Base-by-base conservation (phyloP, 768 basidiomycete genomes). In the Aureoboletus auriporus region DNA sequence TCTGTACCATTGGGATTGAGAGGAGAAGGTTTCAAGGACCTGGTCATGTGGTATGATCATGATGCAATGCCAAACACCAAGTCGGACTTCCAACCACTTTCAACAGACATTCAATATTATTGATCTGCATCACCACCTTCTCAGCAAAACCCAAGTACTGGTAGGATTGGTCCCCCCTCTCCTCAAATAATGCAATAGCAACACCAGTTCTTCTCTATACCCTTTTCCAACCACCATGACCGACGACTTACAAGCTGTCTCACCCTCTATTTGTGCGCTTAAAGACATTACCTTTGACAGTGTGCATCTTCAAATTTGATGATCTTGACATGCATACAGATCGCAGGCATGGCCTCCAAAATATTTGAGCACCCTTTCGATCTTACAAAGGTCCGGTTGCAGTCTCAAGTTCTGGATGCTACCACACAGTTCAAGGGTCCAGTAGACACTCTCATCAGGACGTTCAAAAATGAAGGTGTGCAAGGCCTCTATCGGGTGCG, bases 351-450 rank as follows among this genome's bases (percentile, higher is more conserved):
- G 74, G 73, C 79, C 8, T 85, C 93, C 39, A 83, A 85, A 65
- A 73, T 93, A 13, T 84, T 96, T 53, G 93, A 95, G 70, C 92
- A 96, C 64, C 95, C 95, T 1, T 93, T 95, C 60, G 94, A 97
- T 68, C 79, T 98, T 31, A 87, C 92, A 47, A 97, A 96, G 71
- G 94, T 96, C 50, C 80, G 94, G 42, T 76, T 98, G 37, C 95
- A 98, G 67, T 80, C 89, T 2, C 95, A 97, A 61, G 84, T 94
- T 11, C 75, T 94, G 46, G 82, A 88, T 52, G 70, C 79, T 9
- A 72, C 79, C 12, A 70, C 69, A 43, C 79, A 83, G 14, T 98
- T 93, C 70, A 82, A 72, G 12, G 94, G 94, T 0, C 93, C 94
- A 0, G 58, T 92, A 50, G 90, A 98, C 68, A 95, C 93, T 66